Evolutionary conservation across 306 rosid genomes (phyloP), one percentile per base, ranked within the genome.

Genomic region (Crataegus laevigata): DNA sequence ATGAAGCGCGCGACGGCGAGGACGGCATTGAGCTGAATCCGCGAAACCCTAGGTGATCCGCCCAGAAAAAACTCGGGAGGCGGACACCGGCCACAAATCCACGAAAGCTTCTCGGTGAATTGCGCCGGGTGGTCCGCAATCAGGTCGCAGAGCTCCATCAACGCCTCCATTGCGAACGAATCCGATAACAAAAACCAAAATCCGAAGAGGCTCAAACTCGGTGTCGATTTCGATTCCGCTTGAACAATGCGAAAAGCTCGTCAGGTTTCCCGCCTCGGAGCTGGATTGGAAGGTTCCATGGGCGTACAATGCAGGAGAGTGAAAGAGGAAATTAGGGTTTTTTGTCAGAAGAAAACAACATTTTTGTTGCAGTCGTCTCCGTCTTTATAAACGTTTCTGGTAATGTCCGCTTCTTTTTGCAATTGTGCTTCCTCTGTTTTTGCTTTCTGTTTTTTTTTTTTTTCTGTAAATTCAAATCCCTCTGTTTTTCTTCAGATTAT

Each of bases 91-190:
- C 82, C 80, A 77, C 96, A 91, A 77, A 94, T 84, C 98, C 98
- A 91, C 1, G 91, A 80, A 3, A 94, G 87, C 73, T 91, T 94
- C 14, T 90, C 93, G n/a, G 91, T 2, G 78, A 94, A 89, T 82
- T 86, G 91, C 26, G 59, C 45, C 57, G 98, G 97, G 36, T 89
- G 91, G 85, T 78, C 86, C 45, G 96, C 96, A 73, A 94, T 89
- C 76, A 94, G 86, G 85, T 94, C 98, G 85, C 96, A 91, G 62
- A 94, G 91, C 90, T 94, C 96, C 78, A 83, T 86, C 85, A 94
- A 78, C 24, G 98, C 96, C 75, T 91, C 98, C 98, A 94, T 94
- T 66, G 64, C 74, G 72, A 67, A 65, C 74, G 60, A 82, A 70
- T 59, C 47, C 51, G 66, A 81, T 68, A 66, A 82, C 55, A 57